Percentiles rank a stretch among this genome's conserved stretches.
Conservation (phyloP, 176 grass and related monocot genomes). For the Triticum dicoccoides region DNA sequence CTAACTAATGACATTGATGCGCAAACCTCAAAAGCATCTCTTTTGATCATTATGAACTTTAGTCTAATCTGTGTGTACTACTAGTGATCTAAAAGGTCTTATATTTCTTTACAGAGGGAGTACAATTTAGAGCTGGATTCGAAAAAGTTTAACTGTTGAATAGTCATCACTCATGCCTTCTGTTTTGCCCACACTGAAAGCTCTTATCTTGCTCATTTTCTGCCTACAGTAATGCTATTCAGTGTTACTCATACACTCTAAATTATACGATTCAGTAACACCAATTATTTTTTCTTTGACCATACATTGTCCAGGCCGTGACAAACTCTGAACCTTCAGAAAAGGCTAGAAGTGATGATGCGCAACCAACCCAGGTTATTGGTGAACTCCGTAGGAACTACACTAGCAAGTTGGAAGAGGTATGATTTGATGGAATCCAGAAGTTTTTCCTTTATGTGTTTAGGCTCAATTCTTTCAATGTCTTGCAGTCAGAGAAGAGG, state of each 20-base stretch:
- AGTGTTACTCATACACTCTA: not conserved
- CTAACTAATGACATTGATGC: not conserved
- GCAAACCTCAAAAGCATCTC: not conserved
- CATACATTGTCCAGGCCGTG: slow-evolving; percentile 41
- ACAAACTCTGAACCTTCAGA: slow-evolving; percentile 57
- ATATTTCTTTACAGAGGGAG: no score
- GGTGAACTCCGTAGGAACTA: slow-evolving; percentile 80
- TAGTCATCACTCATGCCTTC: not conserved
- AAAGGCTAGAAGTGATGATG: slow-evolving; percentile 38
- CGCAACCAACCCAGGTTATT: slow-evolving; percentile 76
- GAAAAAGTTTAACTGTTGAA: slow-evolving; percentile 1
- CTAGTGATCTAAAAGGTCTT: no score
- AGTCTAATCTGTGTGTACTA: no score
- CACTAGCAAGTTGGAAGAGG: slow-evolving; percentile 94
- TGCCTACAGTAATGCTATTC: not conserved
- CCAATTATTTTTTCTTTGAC: not conserved
- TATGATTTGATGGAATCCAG: slow-evolving; percentile 5
- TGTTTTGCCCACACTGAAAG: not conserved
- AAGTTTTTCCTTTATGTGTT: slow-evolving; percentile 7
- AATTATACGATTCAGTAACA: not conserved
- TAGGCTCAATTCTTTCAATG: not conserved
- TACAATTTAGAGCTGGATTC: not conserved
- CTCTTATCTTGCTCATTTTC: not conserved
- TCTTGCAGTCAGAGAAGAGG: slow-evolving; percentile 83
- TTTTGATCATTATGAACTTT: not conserved